These are phyloP conservation scores for Trichoderma atroviride DNA, from an alignment of 2,329 filamentous ascomycete genomes.

Conservation along the genomic window DNA sequence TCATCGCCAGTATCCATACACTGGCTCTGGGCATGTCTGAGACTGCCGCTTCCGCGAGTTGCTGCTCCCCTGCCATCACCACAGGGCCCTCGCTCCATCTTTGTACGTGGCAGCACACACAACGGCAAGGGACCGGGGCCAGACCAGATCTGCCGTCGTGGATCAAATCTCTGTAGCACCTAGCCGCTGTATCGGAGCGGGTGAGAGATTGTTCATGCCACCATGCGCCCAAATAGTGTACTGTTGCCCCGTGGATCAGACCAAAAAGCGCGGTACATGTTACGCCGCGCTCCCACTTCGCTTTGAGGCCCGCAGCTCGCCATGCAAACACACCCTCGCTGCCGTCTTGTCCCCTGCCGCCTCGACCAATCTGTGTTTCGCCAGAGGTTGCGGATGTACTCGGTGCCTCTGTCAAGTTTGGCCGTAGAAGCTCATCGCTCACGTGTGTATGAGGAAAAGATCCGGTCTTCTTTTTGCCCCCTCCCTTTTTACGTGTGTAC, in stretches of 20 bases:
- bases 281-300: constrained; percentile 21
- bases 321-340: constrained; percentile 29
- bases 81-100: constrained; percentile 25
- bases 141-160: constrained; percentile 27
- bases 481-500: not conserved
- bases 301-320: constrained; percentile 12
- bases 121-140: constrained; percentile 20
- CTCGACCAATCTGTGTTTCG: constrained; percentile 17
- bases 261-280: constrained; percentile 13
- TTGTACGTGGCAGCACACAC: constrained; percentile 21
- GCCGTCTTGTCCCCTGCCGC: constrained; percentile 24
- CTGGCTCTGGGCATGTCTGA: constrained; percentile 11
- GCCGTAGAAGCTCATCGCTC: no score
- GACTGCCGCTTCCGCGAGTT: constrained; percentile 15
- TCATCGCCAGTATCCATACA: not conserved
- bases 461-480: not conserved
- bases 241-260: constrained; percentile 10
- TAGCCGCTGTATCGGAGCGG: constrained; percentile 27
- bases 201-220: constrained; percentile 15
- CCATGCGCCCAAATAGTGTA: not conserved
- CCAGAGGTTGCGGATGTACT: not conserved
- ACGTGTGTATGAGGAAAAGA: not conserved
- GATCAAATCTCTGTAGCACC: constrained; percentile 26
- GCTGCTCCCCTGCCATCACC: not conserved
- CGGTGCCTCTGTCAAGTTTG: not conserved